Evolutionary conservation across 2,329 filamentous ascomycete species (phyloP).

Genomic region (Diaporthe ilicicola): DNA sequence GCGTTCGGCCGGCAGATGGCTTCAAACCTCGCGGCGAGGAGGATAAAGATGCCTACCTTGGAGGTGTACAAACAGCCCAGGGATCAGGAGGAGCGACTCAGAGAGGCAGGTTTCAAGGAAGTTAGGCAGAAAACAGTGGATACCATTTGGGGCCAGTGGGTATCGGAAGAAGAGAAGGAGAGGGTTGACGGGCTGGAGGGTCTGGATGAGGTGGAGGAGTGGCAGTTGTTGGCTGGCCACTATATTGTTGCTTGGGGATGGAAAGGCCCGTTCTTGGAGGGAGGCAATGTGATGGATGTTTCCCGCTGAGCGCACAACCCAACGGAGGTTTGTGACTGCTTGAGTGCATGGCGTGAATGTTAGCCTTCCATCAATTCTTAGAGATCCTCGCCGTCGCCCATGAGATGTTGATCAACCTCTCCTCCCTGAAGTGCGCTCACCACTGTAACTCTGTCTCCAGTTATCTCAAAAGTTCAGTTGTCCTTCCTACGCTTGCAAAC

Average conservation of each 20-base stretch:
- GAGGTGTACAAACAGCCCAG: constrained; percentile 72
- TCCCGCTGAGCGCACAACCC: background rate
- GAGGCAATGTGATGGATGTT: constrained; percentile 28
- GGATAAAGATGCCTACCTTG: constrained; percentile 86
- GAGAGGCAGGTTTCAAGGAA: constrained; percentile 68
- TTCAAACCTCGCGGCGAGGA: constrained; percentile 82
- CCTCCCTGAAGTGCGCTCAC: no score
- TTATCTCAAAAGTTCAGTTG: no score
- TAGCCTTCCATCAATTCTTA: no score
- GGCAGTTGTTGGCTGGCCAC: constrained; percentile 85
- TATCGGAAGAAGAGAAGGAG: constrained; percentile 75
- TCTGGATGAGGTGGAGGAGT: constrained; percentile 95
- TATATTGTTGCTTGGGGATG: constrained; percentile 93
- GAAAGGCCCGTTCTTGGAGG: constrained; percentile 59
- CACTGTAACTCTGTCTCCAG: no score
- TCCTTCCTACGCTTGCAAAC: no score
- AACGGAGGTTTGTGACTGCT: no score
- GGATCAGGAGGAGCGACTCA: constrained; percentile 75
- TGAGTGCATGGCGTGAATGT: no score
- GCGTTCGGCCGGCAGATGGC: constrained; percentile 93
- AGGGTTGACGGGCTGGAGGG: constrained; percentile 83
- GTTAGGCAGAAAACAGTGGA: constrained; percentile 56
- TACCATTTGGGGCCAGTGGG: constrained; percentile 80
- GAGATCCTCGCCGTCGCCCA: no score
- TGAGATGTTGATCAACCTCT: no score